Base-by-base conservation (phyloP, 495 filamentous ascomycete genomes). In the Lophiotrema nucula region DNA sequence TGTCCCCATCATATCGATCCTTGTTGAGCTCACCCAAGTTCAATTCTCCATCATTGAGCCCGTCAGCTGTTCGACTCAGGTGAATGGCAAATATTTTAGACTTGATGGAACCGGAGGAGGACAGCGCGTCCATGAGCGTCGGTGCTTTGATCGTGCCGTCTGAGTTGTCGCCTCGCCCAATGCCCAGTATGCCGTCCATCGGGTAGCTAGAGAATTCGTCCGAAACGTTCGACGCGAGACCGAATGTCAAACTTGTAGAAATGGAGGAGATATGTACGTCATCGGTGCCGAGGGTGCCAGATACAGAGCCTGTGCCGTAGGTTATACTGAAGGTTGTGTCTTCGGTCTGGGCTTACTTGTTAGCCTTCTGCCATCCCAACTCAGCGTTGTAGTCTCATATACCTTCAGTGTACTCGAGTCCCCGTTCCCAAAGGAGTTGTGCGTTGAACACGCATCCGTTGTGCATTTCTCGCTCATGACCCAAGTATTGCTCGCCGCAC, bases 151-250 rank as follows among this genome's bases (percentile, higher is more conserved):
- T 76, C 5, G 69, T 70, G 31, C 55, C 71, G 33, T 64, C 21
- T 12, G 26, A 25, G 2, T 74, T 64, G 57, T 72, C 47, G 71
- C 74, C 62, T 72, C 77, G 83, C 6, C 84, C 84, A n/a, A 95
- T 72, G 5, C 88, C 90, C 4, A 95, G 71, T 45, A 95, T 93
- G n/a, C 90, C 90, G 66, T 95, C 90, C 60, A 93, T 87, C 16
- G 89, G 85, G 64, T 90, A 93, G 58, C 77, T 78, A 25, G 72
- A 57, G 70, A 96, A 92, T 44, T 90, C 81, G 46, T 81, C 69
- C 3, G 84, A 84, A 13, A 85, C 85, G 19, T 78, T 73, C 35
- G 77, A 82, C 15, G 83, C 88, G 56, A 88, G 62, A 3, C 90
- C 90, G 68, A 96, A 88, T 6, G 78, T 72, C 58, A 89, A 72